These are phyloP conservation scores for Colletotrichum echinochloae DNA, from an alignment of 2,329 filamentous ascomycete species.

Conservation along the genomic window DNA sequence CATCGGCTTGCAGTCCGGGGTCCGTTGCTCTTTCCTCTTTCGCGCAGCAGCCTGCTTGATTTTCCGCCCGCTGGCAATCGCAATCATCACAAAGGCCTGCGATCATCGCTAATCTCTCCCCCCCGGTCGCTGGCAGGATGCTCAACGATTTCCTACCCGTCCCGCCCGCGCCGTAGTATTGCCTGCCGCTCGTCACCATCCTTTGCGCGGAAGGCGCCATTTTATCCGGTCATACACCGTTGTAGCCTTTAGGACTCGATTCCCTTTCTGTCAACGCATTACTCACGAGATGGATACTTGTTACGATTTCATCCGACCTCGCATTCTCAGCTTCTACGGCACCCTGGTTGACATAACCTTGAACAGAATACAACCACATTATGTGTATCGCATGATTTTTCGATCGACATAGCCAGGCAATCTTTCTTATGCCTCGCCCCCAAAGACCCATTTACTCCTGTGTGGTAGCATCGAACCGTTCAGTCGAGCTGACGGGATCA, in stretches of 20 bases:
- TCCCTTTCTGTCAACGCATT: not conserved
- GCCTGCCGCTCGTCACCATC: constrained; percentile 24
- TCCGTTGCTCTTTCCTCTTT: constrained; percentile 30
- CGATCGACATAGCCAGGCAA: constrained; percentile 5
- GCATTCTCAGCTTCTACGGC: constrained; percentile 16
- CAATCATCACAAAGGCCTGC: constrained; percentile 10
- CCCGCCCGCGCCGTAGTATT: constrained; percentile 33
- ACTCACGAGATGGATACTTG: not conserved
- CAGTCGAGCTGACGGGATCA: constrained; percentile 9
- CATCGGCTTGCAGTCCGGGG: constrained; percentile 9
- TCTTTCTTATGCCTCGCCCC: not conserved
- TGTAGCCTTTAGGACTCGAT: not conserved
- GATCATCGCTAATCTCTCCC: constrained; percentile 28
- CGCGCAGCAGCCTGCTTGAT: constrained; percentile 9
- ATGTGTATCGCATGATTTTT: not conserved
- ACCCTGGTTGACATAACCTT: not conserved
- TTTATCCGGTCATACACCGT: constrained; percentile 22
- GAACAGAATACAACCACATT: constrained; percentile 3
- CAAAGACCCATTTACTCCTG: not conserved
- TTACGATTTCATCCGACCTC: constrained; percentile 1
- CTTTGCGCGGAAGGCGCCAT: constrained; percentile 23
- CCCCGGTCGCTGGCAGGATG: constrained; percentile 24
- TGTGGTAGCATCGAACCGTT: constrained; percentile 31
- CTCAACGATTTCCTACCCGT: constrained; percentile 33
- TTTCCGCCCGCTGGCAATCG: constrained; percentile 13